Percentiles rank a stretch among this genome's conserved stretches.
Evolutionary conservation across 208 protist species (phyloP).

Genomic region (Trypanosoma conorhini): DNA sequence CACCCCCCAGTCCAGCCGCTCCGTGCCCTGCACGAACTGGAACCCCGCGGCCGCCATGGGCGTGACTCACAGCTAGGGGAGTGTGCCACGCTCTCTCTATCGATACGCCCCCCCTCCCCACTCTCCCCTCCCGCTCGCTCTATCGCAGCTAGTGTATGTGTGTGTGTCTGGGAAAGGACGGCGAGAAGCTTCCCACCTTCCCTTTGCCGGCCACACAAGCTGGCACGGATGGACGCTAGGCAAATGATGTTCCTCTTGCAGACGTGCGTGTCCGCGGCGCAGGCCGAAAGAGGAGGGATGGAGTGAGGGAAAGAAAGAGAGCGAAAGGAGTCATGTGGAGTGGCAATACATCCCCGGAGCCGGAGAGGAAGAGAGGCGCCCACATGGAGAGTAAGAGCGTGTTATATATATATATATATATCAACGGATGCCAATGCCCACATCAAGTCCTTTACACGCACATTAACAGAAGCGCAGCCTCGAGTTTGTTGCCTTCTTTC

Average conservation of each 20-base stretch:
- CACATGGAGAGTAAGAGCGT: too few species aligned
- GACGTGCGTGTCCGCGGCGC: not conserved
- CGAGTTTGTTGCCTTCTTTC: not conserved
- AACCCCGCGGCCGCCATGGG: conserved; percentile 40
- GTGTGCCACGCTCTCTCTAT: conserved; percentile 5
- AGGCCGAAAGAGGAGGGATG: not conserved
- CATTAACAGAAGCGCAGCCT: not conserved
- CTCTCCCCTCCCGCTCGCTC: too few species aligned
- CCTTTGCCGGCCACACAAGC: not conserved
- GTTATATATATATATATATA: conserved; percentile 6
- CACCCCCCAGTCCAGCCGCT: conserved; percentile 90
- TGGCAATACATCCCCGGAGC: too few species aligned
- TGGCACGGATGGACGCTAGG: not conserved
- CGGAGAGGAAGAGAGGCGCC: too few species aligned
- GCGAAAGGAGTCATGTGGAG: not conserved
- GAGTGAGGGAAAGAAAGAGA: not conserved
- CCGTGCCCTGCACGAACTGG: conserved; percentile 79
- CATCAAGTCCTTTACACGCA: not conserved
- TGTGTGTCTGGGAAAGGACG: not conserved
- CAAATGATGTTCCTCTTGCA: not conserved
- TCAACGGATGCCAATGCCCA: not conserved
- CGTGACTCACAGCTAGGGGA: conserved; percentile 1
- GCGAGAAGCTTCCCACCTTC: not conserved
- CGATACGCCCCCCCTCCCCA: not conserved
- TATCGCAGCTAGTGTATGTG: too few species aligned